These are phyloP conservation scores for Paraconiothyrium brasiliense DNA, from an alignment of 2,329 filamentous ascomycete genomes.

Conservation along the genomic window DNA sequence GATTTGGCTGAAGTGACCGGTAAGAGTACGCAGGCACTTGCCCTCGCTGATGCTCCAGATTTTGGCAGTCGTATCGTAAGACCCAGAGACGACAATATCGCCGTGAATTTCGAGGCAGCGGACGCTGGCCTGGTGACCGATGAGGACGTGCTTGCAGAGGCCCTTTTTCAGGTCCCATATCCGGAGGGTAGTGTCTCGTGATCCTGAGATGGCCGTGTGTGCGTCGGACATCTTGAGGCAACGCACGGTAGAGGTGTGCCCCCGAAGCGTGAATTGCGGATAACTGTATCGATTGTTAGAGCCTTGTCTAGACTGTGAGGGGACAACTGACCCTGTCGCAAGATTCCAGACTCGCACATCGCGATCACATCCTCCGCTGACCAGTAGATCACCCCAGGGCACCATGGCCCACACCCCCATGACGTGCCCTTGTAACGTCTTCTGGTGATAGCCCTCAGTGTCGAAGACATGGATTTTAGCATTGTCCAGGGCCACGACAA, in stretches of 20 bases:
- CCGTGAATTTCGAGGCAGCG: constrained; percentile 95
- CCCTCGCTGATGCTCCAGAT: constrained; percentile 99
- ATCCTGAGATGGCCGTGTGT: constrained; percentile 94
- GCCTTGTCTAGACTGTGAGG: background rate
- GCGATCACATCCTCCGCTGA: constrained; percentile 94
- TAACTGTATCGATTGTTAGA: constrained; percentile 32
- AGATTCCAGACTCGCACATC: constrained; percentile 98
- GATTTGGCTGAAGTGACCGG: constrained; percentile 97
- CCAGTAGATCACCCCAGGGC: constrained; percentile 92
- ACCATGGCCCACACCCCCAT: constrained; percentile 99
- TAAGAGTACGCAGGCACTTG: constrained; percentile 86
- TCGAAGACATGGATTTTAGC: constrained; percentile 99
- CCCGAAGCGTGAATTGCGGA: constrained; percentile 72
- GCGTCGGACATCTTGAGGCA: constrained; percentile 97
- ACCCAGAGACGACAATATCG: constrained; percentile 96
- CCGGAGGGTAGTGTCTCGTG: constrained; percentile 89
- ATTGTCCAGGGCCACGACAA: constrained; percentile 96
- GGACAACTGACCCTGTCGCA: constrained; percentile 76
- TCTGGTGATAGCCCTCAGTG: constrained; percentile 85
- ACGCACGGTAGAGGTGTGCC: constrained; percentile 94
- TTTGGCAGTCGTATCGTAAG: constrained; percentile 95
- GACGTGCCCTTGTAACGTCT: constrained; percentile 91
- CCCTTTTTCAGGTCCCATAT: constrained; percentile 95
- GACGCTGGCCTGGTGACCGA: constrained; percentile 95
- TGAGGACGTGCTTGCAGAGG: constrained; percentile 87